Percentiles rank a stretch among this genome's conserved stretches.
phyloP scores from a whole-genome alignment of 2,329 filamentous ascomycete species.

The Paecilomyces variotii region DNA sequence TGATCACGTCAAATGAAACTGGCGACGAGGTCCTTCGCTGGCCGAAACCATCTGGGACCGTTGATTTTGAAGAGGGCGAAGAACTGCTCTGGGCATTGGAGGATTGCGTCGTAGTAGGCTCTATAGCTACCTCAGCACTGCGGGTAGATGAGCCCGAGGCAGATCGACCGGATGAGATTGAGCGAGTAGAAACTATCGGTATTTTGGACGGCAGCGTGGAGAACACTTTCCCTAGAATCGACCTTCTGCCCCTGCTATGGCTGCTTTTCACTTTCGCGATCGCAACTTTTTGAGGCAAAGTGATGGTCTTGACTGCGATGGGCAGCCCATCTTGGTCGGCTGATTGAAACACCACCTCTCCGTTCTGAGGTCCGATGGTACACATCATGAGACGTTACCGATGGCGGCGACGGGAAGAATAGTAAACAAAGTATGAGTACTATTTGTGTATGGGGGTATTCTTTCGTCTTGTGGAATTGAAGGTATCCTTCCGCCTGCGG shows the following conservation, averaged over 20 bases:
- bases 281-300: neutral
- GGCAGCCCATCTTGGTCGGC: neutral
- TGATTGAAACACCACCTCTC: neutral
- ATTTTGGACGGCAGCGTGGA: neutral
- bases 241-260: neutral
- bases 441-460: too few relatives aligned
- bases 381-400: neutral
- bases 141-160: neutral
- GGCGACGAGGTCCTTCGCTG: neutral
- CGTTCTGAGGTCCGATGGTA: neutral
- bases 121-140: neutral
- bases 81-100: neutral
- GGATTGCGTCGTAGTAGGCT: neutral
- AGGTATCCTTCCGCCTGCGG: neutral
- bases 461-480: neutral
- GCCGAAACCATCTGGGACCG: neutral
- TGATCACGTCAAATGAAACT: neutral
- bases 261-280: neutral
- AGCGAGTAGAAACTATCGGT: neutral
- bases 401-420: neutral
- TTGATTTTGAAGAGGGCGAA: neutral
- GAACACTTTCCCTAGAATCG: neutral
- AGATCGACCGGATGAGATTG: neutral
- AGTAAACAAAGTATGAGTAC: too few relatives aligned
- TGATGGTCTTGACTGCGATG: neutral